phyloP scores from a whole-genome alignment of 2,329 filamentous ascomycete genomes.

The Fusarium tjaetaba region DNA sequence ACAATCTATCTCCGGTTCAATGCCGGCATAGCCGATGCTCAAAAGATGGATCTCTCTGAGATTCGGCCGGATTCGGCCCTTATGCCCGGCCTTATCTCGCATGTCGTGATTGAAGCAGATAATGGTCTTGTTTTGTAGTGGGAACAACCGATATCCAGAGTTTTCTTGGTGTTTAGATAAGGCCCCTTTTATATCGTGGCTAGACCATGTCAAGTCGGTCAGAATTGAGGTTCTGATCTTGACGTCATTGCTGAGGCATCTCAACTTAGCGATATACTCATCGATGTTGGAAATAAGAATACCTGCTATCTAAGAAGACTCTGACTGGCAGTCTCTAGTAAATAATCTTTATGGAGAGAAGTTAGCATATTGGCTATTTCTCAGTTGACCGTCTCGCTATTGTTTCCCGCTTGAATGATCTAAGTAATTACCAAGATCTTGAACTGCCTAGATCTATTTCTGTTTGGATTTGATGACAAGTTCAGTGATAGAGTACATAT shows the following conservation, averaged over 20 bases:
- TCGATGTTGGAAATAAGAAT: too few relatives aligned
- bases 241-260: not conserved
- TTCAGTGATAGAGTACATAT: too few relatives aligned
- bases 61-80: not conserved
- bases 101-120: not conserved
- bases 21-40: constrained; percentile 13
- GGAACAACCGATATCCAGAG: not conserved
- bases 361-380: too few relatives aligned
- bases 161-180: not conserved
- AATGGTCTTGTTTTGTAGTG: not conserved
- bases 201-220: not conserved
- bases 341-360: too few relatives aligned
- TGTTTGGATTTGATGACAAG: too few relatives aligned
- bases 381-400: too few relatives aligned
- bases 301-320: too few relatives aligned
- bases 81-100: not conserved
- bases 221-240: not conserved
- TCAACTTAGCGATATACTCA: too few relatives aligned
- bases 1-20: constrained; percentile 10
- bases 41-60: not conserved
- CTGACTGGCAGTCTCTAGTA: too few relatives aligned
- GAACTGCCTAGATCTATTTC: too few relatives aligned
- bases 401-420: too few relatives aligned
- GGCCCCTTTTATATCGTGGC: fast-evolving
- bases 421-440: too few relatives aligned